Percentiles rank a stretch among this genome's conserved stretches.
Evolutionary conservation across 2,329 filamentous ascomycete species (phyloP).

Genomic region (Fusarium staphyleae): DNA sequence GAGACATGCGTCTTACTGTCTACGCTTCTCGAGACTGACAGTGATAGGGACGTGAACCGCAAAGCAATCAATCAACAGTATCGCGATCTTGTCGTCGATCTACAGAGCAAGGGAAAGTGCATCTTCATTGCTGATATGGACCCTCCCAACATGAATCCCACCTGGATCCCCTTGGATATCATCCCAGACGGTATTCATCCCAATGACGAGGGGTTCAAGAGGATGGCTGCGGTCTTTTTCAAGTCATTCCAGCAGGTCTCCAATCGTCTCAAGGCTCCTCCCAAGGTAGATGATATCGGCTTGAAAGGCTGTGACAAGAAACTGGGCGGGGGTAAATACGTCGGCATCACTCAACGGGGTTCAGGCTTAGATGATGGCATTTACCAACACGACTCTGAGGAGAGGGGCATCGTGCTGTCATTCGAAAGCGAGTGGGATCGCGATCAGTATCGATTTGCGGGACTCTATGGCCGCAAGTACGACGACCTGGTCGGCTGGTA

Average conservation of each 20-base stretch:
- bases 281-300: background rate
- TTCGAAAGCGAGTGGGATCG: slow-evolving; percentile 33
- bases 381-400: slow-evolving; percentile 38
- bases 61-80: slow-evolving; percentile 5
- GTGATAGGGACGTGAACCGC: background rate
- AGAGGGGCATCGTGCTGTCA: slow-evolving; percentile 22
- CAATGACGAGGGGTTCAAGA: slow-evolving; percentile 1
- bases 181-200: slow-evolving; percentile 2
- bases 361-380: slow-evolving; percentile 41
- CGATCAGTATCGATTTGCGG: slow-evolving; percentile 36
- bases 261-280: background rate
- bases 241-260: background rate
- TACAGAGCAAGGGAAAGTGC: background rate
- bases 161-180: background rate
- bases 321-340: slow-evolving; percentile 28
- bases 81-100: background rate
- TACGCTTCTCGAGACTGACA: slow-evolving; percentile 2
- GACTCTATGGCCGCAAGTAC: slow-evolving; percentile 17
- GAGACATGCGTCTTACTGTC: slow-evolving; percentile 4
- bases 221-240: slow-evolving; percentile 9
- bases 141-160: background rate
- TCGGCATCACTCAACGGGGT: slow-evolving; percentile 40
- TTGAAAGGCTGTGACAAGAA: slow-evolving; percentile 31
- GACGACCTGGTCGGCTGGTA: slow-evolving; percentile 40
- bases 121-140: slow-evolving; percentile 4